phyloP scores from a whole-genome alignment of 768 basidiomycete genomes.

The Postia placenta region DNA sequence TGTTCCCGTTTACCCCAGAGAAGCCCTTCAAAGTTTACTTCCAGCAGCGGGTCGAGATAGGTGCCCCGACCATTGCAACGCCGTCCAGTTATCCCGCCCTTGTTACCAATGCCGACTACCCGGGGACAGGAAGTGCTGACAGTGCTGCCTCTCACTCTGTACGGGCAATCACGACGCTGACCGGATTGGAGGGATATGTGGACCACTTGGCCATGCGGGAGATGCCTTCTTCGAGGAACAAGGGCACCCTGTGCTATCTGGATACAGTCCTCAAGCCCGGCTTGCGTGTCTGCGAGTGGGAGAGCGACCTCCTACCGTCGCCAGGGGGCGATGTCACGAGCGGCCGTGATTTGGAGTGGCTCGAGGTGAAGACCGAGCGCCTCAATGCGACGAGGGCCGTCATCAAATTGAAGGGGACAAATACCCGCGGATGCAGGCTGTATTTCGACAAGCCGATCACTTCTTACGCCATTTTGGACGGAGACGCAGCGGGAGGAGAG shows the following conservation, averaged over 20 bases:
- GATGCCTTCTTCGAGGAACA: constrained; percentile 44
- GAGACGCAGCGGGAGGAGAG: constrained; percentile 6
- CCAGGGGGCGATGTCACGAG: constrained; percentile 23
- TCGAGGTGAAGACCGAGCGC: constrained; percentile 37
- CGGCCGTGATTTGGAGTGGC: constrained; percentile 27
- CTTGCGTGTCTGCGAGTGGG: constrained; percentile 46
- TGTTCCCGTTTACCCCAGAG: constrained; percentile 55
- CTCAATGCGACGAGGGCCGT: constrained; percentile 38
- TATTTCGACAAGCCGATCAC: constrained; percentile 47
- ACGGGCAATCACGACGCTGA: constrained; percentile 38
- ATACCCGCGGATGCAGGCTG: constrained; percentile 60
- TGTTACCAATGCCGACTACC: background rate
- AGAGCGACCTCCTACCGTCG: constrained; percentile 31
- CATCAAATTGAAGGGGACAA: constrained; percentile 45
- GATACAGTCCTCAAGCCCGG: constrained; percentile 25
- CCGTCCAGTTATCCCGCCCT: background rate
- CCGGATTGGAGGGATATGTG: constrained; percentile 39
- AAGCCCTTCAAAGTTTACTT: constrained; percentile 69
- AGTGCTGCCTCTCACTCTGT: constrained; percentile 2
- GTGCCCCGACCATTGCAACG: too few relatives aligned
- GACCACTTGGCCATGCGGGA: constrained; percentile 36
- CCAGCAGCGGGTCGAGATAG: constrained; percentile 51
- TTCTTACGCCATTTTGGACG: constrained; percentile 37
- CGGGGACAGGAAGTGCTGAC: background rate
- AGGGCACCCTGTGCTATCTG: constrained; percentile 28